These are phyloP conservation scores for Cichorium intybus DNA, from an alignment of 140 eudicot species.

Conservation along the genomic window DNA sequence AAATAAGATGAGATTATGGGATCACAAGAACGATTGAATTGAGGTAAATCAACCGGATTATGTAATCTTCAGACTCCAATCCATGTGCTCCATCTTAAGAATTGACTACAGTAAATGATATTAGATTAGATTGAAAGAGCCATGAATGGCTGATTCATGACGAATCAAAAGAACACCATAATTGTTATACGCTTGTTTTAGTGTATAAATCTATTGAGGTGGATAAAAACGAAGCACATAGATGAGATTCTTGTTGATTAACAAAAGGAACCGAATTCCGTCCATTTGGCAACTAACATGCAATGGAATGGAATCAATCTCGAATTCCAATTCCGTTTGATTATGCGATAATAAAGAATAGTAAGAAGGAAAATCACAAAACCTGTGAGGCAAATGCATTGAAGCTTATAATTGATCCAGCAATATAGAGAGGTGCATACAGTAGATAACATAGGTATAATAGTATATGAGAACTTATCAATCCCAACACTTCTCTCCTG, in stretches of 20 bases:
- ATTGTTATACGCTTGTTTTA: constrained; percentile 50
- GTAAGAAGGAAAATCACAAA: constrained; percentile 12
- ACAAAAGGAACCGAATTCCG: neutral
- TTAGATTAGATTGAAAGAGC: no score
- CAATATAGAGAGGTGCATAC: constrained; percentile 92
- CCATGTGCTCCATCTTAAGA: no score
- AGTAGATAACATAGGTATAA: constrained; percentile 77
- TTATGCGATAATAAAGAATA: constrained; percentile 2
- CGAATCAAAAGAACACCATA: no score
- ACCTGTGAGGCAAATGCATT: constrained; percentile 96
- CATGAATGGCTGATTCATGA: no score
- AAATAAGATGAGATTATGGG: no score
- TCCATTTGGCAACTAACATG: no score
- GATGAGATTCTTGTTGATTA: constrained; percentile 18
- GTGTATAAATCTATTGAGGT: constrained; percentile 68
- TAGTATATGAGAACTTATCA: constrained; percentile 60
- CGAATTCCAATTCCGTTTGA: no score
- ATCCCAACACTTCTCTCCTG: constrained; percentile 72
- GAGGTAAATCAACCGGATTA: no score
- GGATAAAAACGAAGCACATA: constrained; percentile 20
- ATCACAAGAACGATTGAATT: no score
- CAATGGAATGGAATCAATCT: constrained; percentile 5
- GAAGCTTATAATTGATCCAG: constrained; percentile 90
- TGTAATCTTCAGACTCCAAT: no score
- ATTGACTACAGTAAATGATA: no score